Base-by-base conservation (phyloP, 257 asterid genomes). In the Anisodus acutangulus region DNA sequence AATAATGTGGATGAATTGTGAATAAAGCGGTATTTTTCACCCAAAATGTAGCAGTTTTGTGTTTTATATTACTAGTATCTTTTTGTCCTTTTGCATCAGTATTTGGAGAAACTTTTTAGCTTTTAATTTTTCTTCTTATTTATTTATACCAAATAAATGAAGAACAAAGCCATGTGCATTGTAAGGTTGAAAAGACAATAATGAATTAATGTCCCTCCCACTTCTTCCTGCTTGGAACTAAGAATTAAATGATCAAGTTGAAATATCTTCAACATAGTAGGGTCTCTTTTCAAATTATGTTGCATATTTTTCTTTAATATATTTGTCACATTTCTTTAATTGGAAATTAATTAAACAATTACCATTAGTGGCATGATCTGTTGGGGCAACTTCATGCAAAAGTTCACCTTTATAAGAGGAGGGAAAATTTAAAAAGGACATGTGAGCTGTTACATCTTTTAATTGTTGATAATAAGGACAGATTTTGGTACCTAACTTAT, bases 121-220 rank as follows among this genome's bases (percentile, higher is more conserved):
- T 13, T 31, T 78, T 9, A 22, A 51, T 26, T 51, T 49, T 74
- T 26, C 3, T 43, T 51, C 5, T 16, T 53, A 22, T 22, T 22
- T 26, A 11, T 58, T 31, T 39, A 69, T 69, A 8, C 47, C 63
- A 26, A 76, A 49, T n/a, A 76, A 76, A 78, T 26, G 64, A 53
- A 78, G 49, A 53, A 31, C 82, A 53, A 15, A 1, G 15, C 13
- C 82, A 53, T 78, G 82, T 78, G 82, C 49, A 58, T 26, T 78
- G 64, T 15, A 31, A 31, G 35, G 35, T 31, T 31, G 53, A 78
- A 15, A 78, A 26, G 64, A 78, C 64, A 19, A 51, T 49, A 22
- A 78, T 31, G 64, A 53, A 54, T 12, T 22, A 74, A 41, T 41
- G 78, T 16, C 78, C 37, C 58, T 71, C 58, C 57, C 39, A n/a